Base-by-base conservation (phyloP, 192 early-diverging fungal genomes). In the Backusella circina region DNA sequence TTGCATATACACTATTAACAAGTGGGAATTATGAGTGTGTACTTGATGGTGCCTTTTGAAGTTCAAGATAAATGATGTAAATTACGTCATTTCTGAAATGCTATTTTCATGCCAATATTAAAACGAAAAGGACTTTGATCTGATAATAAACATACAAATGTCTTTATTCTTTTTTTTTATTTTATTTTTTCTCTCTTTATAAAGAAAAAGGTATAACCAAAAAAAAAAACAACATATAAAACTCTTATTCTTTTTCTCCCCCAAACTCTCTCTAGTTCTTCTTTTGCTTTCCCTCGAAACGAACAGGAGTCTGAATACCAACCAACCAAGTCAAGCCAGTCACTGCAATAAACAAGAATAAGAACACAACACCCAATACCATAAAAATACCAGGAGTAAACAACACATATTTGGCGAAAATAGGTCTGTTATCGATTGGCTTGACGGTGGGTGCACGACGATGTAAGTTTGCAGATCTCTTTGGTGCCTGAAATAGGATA, bases 361-460 rank as follows among this genome's bases (percentile, higher is more conserved):
- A 28, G 1, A 76, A 78, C 13, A 47, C 38, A 12, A 79, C 74
- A 44, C 47, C 77, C 35, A 82, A 38, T 7, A 67, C 72, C 81
- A 82, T 82, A 57, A 79, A 79, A 39, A 82, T 75, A 35, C 66
- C 81, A 37, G 81, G 71, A 10, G 74, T 75, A 28, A 82, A 82
- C 3, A 82, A 50, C 54, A 79, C 77, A 39, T 82, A 82, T 44
- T 82, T 82, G 32, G 67, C 76, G 72, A 82, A 82, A n/a, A 82
- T 75, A n/a, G 81, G 75, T 26, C 68, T 50, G 5, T 74, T 57
- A 10, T 35, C 65, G 18, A 23, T 9, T 18, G 41, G 23, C 16
- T 16, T 28, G 3, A 13, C 18, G 31, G 26, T 44, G 33, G 78
- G 78, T 30, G 73, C 73, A 67, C 78, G 78, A 6, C 73, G 74